A percentile compares a stretch with the other conserved stretches of the same genome.
These are phyloP conservation scores for Pseudotulostoma volvatum DNA, from an alignment of 495 filamentous ascomycete species.

Conservation along the genomic window DNA sequence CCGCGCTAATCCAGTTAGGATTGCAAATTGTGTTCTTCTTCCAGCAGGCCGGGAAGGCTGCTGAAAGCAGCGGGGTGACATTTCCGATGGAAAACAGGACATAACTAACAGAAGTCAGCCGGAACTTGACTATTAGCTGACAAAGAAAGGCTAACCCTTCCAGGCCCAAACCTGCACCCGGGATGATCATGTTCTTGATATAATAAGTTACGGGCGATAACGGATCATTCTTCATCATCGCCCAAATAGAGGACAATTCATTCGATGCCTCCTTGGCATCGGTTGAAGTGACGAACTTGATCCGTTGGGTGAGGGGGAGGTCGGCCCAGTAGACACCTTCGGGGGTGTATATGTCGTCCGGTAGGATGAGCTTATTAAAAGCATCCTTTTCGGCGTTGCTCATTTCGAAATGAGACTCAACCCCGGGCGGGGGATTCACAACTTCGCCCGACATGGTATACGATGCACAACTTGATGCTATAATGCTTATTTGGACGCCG, in stretches of 20 bases:
- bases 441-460: too few relatives aligned
- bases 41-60: constrained; percentile 63
- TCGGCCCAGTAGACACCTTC: constrained; percentile 89
- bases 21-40: constrained; percentile 43
- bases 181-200: constrained; percentile 72
- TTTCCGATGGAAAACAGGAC: constrained; percentile 92
- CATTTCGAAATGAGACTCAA: too few relatives aligned
- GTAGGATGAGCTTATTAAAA: constrained; percentile 57
- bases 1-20: constrained; percentile 53
- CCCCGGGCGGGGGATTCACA: too few relatives aligned
- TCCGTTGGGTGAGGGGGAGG: constrained; percentile 43
- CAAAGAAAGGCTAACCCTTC: constrained; percentile 44
- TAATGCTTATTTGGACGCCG: too few relatives aligned
- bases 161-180: constrained; percentile 72
- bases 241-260: constrained; percentile 50
- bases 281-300: constrained; percentile 54
- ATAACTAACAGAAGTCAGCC: constrained; percentile 32
- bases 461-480: too few relatives aligned
- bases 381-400: constrained; percentile 49
- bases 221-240: constrained; percentile 67
- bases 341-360: constrained; percentile 64
- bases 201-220: constrained; percentile 68
- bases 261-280: constrained; percentile 45
- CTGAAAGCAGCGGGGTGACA: constrained; percentile 56
- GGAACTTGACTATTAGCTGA: background rate